phyloP scores from a whole-genome alignment of 2,329 filamentous ascomycete species.

The Colletotrichum tofieldiae region DNA sequence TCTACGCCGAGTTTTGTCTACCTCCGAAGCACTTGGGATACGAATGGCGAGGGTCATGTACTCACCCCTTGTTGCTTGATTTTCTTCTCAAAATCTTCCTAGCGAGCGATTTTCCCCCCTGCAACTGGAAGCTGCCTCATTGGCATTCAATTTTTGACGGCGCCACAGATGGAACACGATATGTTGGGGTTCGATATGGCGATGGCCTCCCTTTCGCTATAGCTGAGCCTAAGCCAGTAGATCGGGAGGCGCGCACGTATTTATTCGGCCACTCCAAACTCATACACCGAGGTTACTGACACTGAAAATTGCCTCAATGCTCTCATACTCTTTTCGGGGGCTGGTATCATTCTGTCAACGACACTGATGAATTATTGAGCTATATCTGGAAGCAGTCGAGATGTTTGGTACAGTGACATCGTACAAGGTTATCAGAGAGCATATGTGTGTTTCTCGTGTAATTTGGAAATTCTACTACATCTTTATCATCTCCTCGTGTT shows the following conservation, averaged over 20 bases:
- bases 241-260: no score
- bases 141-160: no score
- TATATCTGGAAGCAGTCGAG: background rate
- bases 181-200: background rate
- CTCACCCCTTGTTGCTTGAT: no score
- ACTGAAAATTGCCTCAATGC: background rate
- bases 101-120: no score
- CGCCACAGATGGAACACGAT: background rate
- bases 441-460: background rate
- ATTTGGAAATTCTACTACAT: fast-evolving
- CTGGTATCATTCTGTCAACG: no score
- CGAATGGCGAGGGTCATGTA: no score
- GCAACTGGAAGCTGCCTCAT: background rate
- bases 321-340: background rate
- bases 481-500: background rate
- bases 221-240: background rate
- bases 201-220: background rate
- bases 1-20: no score
- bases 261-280: background rate
- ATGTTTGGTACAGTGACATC: background rate
- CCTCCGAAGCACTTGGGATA: no score
- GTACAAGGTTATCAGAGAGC: no score
- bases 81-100: no score
- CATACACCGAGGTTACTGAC: background rate
- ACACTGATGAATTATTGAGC: background rate